Conservation (phyloP, 2,329 filamentous ascomycete genomes). For the Apiospora koreana region DNA sequence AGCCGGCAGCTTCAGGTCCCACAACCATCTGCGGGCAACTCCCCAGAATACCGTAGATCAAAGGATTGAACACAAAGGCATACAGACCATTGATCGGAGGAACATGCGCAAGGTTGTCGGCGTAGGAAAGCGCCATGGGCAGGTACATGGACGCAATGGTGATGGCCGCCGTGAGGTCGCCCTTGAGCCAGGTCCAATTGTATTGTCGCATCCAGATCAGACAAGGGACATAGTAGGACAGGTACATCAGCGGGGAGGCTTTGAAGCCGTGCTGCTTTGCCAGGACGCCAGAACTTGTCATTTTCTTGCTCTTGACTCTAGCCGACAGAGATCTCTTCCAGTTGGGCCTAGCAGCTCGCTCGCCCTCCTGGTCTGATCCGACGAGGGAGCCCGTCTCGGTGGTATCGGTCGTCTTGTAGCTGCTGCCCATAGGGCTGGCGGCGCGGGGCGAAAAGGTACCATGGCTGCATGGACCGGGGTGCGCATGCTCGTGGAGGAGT, state of each 20-base stretch:
- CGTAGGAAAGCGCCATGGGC: slow-evolving; percentile 92
- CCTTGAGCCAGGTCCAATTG: slow-evolving; percentile 75
- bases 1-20: slow-evolving; percentile 92
- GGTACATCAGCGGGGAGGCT: slow-evolving; percentile 77
- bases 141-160: slow-evolving; percentile 99
- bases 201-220: slow-evolving; percentile 92
- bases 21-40: slow-evolving; percentile 93
- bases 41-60: slow-evolving; percentile 88
- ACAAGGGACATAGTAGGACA: slow-evolving; percentile 91
- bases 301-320: slow-evolving; percentile 63
- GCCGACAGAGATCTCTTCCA: slow-evolving; percentile 53
- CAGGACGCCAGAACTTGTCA: slow-evolving; percentile 71
- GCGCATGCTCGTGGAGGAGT: slow-evolving; percentile 42
- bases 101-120: slow-evolving; percentile 88
- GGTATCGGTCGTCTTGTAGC: slow-evolving; percentile 26
- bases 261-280: slow-evolving; percentile 74
- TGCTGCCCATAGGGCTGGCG: slow-evolving; percentile 44
- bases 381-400: slow-evolving; percentile 31
- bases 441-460: slow-evolving; percentile 76
- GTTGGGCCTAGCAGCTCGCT: slow-evolving; percentile 37
- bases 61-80: slow-evolving; percentile 87
- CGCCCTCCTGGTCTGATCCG: slow-evolving; percentile 37
- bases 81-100: slow-evolving; percentile 94
- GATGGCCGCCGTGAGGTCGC: slow-evolving; percentile 83
- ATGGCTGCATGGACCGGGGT: slow-evolving; percentile 62